Evolutionary conservation across 2,329 filamentous ascomycete species (phyloP).

Genomic region (Ilyonectria destructans): DNA sequence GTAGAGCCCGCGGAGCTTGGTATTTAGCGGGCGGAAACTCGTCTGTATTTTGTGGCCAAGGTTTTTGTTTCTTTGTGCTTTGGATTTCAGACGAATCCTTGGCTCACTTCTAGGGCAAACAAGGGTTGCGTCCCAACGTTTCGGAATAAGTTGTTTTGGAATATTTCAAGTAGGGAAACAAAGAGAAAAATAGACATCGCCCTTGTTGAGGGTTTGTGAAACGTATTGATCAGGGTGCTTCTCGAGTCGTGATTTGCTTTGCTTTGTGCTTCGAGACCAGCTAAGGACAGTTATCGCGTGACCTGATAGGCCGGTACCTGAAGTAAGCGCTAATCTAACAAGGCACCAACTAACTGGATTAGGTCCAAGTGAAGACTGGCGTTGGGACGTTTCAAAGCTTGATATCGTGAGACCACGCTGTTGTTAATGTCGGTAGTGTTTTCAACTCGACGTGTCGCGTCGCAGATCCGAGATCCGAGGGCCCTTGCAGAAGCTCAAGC

Average conservation of each 20-base stretch:
- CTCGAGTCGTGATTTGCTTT: background rate
- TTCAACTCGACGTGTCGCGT: background rate
- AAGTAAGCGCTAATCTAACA: background rate
- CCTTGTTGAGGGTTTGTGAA: background rate
- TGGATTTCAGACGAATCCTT: conserved; percentile 3
- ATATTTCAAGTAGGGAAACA: background rate
- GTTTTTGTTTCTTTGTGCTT: conserved; percentile 2
- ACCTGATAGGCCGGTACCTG: conserved; percentile 4
- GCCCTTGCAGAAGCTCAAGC: conserved; percentile 13
- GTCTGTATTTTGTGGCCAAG: conserved; percentile 8
- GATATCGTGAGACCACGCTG: no score
- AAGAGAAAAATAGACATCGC: background rate
- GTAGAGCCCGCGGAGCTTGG: background rate
- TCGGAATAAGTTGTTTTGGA: background rate
- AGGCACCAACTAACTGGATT: background rate
- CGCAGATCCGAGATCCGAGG: conserved; percentile 12
- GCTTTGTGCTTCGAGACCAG: background rate
- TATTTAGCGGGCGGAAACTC: background rate
- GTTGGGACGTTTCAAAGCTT: background rate
- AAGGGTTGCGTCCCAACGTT: background rate
- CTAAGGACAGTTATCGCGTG: background rate
- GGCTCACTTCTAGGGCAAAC: background rate
- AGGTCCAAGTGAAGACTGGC: background rate
- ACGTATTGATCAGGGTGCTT: background rate
- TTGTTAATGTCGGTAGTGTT: no score